Base-by-base conservation (phyloP, 495 filamentous ascomycete species). In the Tuber umbilicatum region DNA sequence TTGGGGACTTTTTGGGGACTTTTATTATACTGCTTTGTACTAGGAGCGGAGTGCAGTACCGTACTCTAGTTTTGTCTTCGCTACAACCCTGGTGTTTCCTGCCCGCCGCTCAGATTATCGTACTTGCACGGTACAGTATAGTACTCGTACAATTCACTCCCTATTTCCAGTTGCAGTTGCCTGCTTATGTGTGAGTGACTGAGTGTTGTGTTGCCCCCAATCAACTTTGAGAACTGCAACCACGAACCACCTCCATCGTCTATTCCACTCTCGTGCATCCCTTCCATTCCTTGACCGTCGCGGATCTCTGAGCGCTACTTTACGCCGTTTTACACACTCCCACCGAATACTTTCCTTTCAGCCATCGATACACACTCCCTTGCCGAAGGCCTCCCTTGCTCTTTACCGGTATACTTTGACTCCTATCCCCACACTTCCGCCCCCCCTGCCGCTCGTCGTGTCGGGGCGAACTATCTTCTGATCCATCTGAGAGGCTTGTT, bases 341-440 rank as follows among this genome's bases (percentile, higher is more conserved):
- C 50, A 60, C 50, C 50, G 12, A 60, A 60, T 60, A 60, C 50
- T n/a, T 31, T 60, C 50, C 16, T 60, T 60, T 60, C 50, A 60
- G 16, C 12, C 12, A 14, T 31, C n/a, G 50, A 60, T 60, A 60
- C 50, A 27, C n/a, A 60, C 31, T 31, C 50, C 5, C 50, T 60
- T 60, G 50, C 50, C 50, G n/a, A 16, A 60, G 16, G 50, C 31
- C 50, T 27, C n/a, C 2, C 50, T 31, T 60, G 50, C 50, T 31
- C 50, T 60, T 60, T 60, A n/a, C 47, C 9, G 47, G 23, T 55
- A n/a, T 31, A 9, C 50, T 60, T 60, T 9, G 12, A 16, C 50
- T n/a, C 50, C 10, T 60, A 27, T 60, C 10, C 45, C 50, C n/a
- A 60, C 50, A 27, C 16, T 60, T 60, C 50, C 2, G n/a, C n/a